phyloP scores from a whole-genome alignment of 768 basidiomycete genomes.

The Leccinum boreale region DNA sequence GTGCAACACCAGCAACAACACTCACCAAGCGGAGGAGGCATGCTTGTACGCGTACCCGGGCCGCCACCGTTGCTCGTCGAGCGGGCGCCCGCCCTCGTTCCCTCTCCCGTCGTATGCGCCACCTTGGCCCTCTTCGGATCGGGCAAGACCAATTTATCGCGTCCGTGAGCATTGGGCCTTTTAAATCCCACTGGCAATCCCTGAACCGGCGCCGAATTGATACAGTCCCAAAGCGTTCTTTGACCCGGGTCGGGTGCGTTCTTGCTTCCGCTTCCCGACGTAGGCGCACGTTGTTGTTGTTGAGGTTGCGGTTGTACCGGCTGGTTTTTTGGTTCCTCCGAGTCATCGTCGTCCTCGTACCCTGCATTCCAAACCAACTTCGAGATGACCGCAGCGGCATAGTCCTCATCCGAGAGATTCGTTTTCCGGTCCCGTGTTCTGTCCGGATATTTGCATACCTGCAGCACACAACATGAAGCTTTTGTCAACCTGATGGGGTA shows the following conservation, averaged over 20 bases:
- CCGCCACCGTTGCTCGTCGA: neutral
- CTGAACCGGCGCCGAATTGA: conserved; percentile 11
- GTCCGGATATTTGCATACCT: conserved; percentile 80
- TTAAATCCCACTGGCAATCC: conserved; percentile 28
- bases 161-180: conserved; percentile 16
- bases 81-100: neutral
- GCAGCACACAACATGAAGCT: neutral
- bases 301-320: neutral
- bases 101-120: conserved; percentile 1
- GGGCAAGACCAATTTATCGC: conserved; percentile 10
- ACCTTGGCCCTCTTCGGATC: conserved; percentile 22
- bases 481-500: neutral
- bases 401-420: conserved; percentile 46
- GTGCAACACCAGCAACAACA: neutral
- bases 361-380: conserved; percentile 16
- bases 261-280: neutral
- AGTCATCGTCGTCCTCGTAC: conserved; percentile 29
- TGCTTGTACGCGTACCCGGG: neutral
- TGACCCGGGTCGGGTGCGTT: conserved; percentile 8
- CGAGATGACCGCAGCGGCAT: conserved; percentile 25
- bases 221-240: conserved; percentile 22
- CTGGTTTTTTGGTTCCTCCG: conserved; percentile 1
- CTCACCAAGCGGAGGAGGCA: conserved; percentile 27
- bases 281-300: neutral
- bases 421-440: conserved; percentile 50